phyloP scores from a whole-genome alignment of 345 rosid species.

The Aquilaria sinensis region DNA sequence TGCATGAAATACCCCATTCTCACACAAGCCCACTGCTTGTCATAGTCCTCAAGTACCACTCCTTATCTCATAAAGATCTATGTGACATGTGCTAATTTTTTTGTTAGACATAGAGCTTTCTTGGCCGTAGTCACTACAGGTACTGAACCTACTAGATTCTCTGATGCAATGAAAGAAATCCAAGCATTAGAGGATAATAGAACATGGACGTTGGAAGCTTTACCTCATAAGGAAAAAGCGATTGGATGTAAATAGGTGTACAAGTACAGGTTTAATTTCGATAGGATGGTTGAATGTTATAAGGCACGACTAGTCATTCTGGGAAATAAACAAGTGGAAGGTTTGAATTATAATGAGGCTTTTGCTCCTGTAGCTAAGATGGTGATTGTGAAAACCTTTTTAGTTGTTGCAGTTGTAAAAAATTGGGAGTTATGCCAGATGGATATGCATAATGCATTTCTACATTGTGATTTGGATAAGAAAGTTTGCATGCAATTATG shows the following conservation, averaged over 20 bases:
- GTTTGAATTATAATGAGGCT: neutral
- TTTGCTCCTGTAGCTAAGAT: slow-evolving; percentile 3
- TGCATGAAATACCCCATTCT: too few relatives aligned
- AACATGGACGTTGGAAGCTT: neutral
- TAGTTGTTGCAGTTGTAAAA: neutral
- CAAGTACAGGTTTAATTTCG: neutral
- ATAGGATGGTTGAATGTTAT: neutral
- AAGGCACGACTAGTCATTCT: neutral
- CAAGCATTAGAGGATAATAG: neutral
- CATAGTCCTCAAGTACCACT: too few relatives aligned
- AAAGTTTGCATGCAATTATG: neutral
- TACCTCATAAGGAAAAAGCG: neutral
- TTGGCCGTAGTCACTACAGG: too few relatives aligned
- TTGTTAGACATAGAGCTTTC: too few relatives aligned
- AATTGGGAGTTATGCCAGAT: slow-evolving; percentile 1
- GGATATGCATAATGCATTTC: neutral
- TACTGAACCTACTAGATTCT: too few relatives aligned
- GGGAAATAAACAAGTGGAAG: neutral
- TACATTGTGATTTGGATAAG: neutral
- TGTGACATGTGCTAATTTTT: too few relatives aligned
- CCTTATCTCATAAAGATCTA: too few relatives aligned
- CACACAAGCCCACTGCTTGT: too few relatives aligned
- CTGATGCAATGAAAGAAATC: neutral
- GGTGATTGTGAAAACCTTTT: neutral
- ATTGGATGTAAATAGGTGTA: neutral